These are phyloP conservation scores for Wickerhamiella brachini DNA, from an alignment of 805 yeast genomes.

Conservation along the genomic window DNA sequence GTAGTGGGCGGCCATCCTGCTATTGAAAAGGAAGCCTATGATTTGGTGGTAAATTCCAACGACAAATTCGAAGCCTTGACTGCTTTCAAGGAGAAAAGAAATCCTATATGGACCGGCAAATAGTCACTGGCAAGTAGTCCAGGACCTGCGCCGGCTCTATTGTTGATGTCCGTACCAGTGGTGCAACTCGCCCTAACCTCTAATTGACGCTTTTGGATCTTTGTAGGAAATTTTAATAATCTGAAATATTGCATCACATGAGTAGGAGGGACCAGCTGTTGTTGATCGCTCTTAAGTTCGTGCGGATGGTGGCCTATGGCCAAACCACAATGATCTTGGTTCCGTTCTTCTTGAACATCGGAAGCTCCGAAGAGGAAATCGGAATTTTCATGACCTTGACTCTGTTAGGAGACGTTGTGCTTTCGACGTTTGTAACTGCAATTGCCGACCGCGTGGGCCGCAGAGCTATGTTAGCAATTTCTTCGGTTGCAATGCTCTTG, in stretches of 20 bases:
- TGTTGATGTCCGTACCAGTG: neutral
- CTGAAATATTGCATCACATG: neutral
- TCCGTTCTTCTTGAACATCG: constrained; percentile 43
- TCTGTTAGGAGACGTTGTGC: constrained; percentile 58
- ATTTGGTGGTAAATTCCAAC: constrained; percentile 17
- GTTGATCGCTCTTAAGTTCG: constrained; percentile 54
- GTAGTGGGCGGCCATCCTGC: constrained; percentile 18
- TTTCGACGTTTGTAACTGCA: constrained; percentile 64
- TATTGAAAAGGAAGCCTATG: constrained; percentile 18
- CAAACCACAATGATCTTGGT: constrained; percentile 68
- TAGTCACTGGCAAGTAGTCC: too few species aligned
- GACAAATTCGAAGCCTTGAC: constrained; percentile 29
- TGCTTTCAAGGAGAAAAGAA: constrained; percentile 28
- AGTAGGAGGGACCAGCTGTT: constrained; percentile 38
- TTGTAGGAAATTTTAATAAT: neutral
- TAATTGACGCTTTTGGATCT: neutral
- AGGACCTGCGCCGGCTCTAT: too few species aligned
- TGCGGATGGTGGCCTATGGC: constrained; percentile 64
- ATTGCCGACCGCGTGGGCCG: constrained; percentile 62
- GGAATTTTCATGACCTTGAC: constrained; percentile 78
- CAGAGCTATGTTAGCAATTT: constrained; percentile 45
- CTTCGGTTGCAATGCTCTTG: constrained; percentile 51
- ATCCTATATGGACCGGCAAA: constrained; percentile 20
- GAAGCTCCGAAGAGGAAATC: constrained; percentile 41
- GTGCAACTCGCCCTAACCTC: neutral